Percentiles rank a stretch among this genome's conserved stretches.
Conservation (phyloP, 441 rosid species). For the Gossypium schwendimanii region DNA sequence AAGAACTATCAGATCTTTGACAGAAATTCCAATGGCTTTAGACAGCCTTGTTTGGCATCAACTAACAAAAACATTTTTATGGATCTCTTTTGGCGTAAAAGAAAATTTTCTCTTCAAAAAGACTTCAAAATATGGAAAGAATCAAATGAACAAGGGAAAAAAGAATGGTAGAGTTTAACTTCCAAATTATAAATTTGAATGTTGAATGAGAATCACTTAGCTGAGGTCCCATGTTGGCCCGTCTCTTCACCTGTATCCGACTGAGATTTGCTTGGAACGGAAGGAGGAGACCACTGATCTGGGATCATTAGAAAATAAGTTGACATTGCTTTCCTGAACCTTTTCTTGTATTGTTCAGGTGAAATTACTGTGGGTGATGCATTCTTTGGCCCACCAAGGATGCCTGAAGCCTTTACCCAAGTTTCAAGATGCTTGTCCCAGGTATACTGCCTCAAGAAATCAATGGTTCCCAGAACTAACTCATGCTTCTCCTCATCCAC, state of each 20-base stretch:
- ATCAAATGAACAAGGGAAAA: conserved; percentile 19
- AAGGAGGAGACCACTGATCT: conserved; percentile 94
- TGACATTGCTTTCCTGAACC: conserved; percentile 96
- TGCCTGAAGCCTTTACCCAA: conserved; percentile 86
- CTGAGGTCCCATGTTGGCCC: conserved; percentile 32
- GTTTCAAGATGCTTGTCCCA: conserved; percentile 99
- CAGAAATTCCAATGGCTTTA: conserved; percentile 29
- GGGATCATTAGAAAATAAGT: conserved; percentile 95
- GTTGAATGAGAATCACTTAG: conserved; percentile 41
- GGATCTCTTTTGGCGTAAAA: conserved; percentile 21
- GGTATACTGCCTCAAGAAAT: conserved; percentile 95
- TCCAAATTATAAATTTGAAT: conserved; percentile 30
- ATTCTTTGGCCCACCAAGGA: conserved; percentile 84
- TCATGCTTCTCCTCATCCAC: conserved; percentile 86
- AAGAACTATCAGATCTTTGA: conserved; percentile 37
- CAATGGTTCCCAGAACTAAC: conserved; percentile 88
- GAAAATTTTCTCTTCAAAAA: conserved; percentile 27
- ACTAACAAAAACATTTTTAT: conserved; percentile 32
- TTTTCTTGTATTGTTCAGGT: conserved; percentile 89
- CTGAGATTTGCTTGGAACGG: conserved; percentile 44
- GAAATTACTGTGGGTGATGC: conserved; percentile 87
- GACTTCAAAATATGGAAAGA: conserved; percentile 12
- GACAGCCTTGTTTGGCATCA: conserved; percentile 26
- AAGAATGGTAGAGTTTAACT: conserved; percentile 23
- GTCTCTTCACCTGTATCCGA: conserved; percentile 59